phyloP scores from a whole-genome alignment of 441 rosid species.

The Adansonia grandidieri region DNA sequence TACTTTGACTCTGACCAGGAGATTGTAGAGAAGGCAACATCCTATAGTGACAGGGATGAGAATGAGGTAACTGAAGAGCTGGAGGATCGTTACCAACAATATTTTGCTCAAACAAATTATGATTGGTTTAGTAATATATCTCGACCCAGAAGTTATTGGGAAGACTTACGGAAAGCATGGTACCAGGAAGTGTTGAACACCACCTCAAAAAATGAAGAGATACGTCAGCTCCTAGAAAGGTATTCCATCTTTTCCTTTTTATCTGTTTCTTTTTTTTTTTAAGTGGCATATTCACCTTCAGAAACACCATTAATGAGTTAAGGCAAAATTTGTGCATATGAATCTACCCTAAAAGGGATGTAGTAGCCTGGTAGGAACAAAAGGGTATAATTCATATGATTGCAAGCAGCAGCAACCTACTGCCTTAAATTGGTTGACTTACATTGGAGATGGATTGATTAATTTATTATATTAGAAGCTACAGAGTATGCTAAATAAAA shows the following conservation, averaged over 20 bases:
- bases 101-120: slow-evolving; percentile 36
- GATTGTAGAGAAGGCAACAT: slow-evolving; percentile 22
- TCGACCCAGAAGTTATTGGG: slow-evolving; percentile 92
- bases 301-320: not conserved
- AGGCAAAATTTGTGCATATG: not conserved
- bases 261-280: not conserved
- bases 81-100: slow-evolving; percentile 37
- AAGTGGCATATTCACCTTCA: not conserved
- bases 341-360: not conserved
- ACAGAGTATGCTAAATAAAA: not conserved
- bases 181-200: slow-evolving; percentile 65
- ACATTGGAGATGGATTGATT: not conserved
- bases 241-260: slow-evolving; percentile 27
- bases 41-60: slow-evolving; percentile 45
- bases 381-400: not conserved
- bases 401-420: not conserved
- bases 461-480: not conserved
- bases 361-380: not conserved
- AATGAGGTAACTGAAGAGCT: slow-evolving; percentile 44
- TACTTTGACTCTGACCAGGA: slow-evolving; percentile 25
- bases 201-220: slow-evolving; percentile 59
- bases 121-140: slow-evolving; percentile 77
- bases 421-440: not conserved
- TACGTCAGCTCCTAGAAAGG: slow-evolving; percentile 77
- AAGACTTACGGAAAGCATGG: slow-evolving; percentile 67